phyloP scores from a whole-genome alignment of 2,329 filamentous ascomycete genomes.

The Xylaria sp. region DNA sequence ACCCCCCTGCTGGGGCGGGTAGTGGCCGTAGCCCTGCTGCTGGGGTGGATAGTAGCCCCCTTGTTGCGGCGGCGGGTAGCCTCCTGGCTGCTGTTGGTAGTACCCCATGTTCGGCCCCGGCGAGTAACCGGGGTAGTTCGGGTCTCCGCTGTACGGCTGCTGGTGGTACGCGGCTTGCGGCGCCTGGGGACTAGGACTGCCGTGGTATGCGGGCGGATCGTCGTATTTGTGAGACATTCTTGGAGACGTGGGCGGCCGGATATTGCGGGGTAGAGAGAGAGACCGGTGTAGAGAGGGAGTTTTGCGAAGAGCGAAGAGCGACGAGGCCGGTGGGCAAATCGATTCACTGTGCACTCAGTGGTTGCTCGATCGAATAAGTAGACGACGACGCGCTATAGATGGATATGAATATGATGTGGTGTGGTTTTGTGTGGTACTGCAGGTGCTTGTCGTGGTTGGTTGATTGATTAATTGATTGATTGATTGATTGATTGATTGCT shows the following conservation, averaged over 20 bases:
- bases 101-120: conserved; percentile 58
- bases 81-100: conserved; percentile 52
- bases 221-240: conserved; percentile 61
- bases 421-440: not conserved
- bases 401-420: not conserved
- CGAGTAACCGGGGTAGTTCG: conserved; percentile 53
- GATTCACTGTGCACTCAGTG: not conserved
- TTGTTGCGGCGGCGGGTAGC: conserved; percentile 56
- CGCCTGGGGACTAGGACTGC: conserved; percentile 56
- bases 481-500: not conserved
- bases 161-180: conserved; percentile 58
- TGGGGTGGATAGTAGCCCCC: conserved; percentile 38
- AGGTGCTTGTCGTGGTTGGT: not conserved
- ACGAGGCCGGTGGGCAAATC: not conserved
- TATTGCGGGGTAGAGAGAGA: conserved; percentile 2
- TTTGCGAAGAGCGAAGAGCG: not conserved
- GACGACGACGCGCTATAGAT: not conserved
- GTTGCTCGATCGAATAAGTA: conserved; percentile 1
- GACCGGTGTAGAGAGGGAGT: not conserved
- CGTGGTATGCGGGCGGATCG: conserved; percentile 62
- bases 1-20: conserved; percentile 49
- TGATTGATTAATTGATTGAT: not conserved
- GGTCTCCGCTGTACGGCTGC: conserved; percentile 41
- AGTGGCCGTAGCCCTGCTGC: conserved; percentile 40
- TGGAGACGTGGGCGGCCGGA: not conserved